A percentile compares a stretch with the other conserved stretches of the same genome.
Conservation (phyloP, 768 basidiomycete genomes). For the Boletus reticulatus region DNA sequence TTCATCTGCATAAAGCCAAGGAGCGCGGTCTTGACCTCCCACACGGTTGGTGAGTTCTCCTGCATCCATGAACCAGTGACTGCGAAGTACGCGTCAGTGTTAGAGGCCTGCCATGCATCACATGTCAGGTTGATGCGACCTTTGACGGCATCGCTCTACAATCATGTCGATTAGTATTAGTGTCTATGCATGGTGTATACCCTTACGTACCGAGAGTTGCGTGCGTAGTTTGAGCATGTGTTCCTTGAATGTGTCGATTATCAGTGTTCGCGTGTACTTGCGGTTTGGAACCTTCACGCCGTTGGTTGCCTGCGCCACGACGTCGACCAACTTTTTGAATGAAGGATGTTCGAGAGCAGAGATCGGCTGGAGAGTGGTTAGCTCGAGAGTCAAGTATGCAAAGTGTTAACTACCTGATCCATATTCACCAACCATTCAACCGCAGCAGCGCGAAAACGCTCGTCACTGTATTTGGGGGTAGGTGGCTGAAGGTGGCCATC, state of each 20-base stretch:
- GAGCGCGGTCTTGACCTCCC: slow-evolving; percentile 18
- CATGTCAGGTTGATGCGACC: too few relatives aligned
- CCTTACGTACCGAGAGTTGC: too few relatives aligned
- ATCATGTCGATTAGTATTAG: not conserved
- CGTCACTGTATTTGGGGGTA: not conserved
- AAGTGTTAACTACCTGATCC: not conserved
- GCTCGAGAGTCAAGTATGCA: too few relatives aligned
- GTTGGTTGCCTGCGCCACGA: too few relatives aligned
- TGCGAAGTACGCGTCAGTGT: not conserved
- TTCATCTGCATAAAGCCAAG: slow-evolving; percentile 39
- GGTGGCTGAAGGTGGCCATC: not conserved
- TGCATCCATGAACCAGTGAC: not conserved
- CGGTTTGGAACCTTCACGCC: too few relatives aligned
- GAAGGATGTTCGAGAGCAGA: too few relatives aligned
- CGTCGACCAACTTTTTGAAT: too few relatives aligned
- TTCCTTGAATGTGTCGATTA: too few relatives aligned
- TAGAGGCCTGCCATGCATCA: slow-evolving; percentile 4
- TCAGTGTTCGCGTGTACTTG: too few relatives aligned
- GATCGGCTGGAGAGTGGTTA: too few relatives aligned
- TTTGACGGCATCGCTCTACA: too few relatives aligned
- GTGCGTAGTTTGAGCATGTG: too few relatives aligned
- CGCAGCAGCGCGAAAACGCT: not conserved
- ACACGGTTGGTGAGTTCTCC: not conserved
- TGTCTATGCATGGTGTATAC: not conserved
- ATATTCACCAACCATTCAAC: not conserved